Evolutionary conservation across 1,284 basidiomycete species (phyloP).

Genomic region (Naganishia cerealis): DNA sequence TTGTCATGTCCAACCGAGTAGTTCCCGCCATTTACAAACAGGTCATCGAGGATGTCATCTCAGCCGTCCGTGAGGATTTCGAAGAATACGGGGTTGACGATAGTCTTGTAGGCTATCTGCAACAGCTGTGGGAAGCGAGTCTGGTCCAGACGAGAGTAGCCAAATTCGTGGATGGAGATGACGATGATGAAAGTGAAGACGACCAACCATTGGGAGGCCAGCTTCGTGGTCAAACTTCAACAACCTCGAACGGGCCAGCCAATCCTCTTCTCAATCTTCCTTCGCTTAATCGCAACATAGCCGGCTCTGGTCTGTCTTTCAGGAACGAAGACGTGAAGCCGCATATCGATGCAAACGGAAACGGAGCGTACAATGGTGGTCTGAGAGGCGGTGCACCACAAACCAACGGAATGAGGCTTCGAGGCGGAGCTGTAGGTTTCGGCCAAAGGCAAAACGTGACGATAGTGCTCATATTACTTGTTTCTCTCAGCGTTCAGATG

Average conservation of each 20-base stretch:
- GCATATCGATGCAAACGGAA: conserved; percentile 28
- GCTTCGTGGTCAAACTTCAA: neutral
- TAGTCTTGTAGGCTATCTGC: conserved; percentile 30
- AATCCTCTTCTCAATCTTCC: conserved; percentile 10
- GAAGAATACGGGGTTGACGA: conserved; percentile 94
- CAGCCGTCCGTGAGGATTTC: conserved; percentile 85
- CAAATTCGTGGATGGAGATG: conserved; percentile 62
- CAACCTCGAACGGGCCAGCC: neutral
- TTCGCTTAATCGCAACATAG: neutral
- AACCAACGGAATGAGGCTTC: conserved; percentile 2
- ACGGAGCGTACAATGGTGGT: conserved; percentile 30
- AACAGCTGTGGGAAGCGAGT: conserved; percentile 90
- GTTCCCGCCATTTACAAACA: conserved; percentile 78
- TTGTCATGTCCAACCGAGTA: conserved; percentile 26
- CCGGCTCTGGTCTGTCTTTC: conserved; percentile 2
- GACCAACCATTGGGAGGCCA: conserved; percentile 14
- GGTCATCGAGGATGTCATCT: conserved; percentile 95
- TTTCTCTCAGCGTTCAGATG: conserved; percentile 18
- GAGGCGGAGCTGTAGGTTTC: conserved; percentile 18
- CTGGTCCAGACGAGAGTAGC: conserved; percentile 88
- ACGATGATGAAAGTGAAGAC: conserved; percentile 28
- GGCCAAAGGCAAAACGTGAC: neutral
- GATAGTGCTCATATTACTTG: neutral
- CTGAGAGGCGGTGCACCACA: conserved; percentile 20
- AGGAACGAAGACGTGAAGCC: conserved; percentile 21